Evolutionary conservation across 129 eudicot genomes (phyloP).

Genomic region (Chrysanthemum seticuspe): DNA sequence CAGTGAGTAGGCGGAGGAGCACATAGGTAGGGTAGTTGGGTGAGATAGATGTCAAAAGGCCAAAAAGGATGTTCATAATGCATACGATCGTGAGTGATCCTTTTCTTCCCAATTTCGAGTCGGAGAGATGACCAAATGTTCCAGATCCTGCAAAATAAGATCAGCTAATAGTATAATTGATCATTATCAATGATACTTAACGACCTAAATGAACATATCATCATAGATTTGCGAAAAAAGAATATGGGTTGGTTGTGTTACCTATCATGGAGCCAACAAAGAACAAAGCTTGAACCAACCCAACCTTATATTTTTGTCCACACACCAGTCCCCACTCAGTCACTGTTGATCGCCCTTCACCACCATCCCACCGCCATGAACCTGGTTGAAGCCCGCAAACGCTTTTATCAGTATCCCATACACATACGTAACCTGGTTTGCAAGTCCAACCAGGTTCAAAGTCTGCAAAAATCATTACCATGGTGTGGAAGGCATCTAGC

Average conservation of each 20-base stretch:
- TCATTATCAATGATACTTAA: no score
- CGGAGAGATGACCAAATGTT: constrained; percentile 88
- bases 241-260: constrained; percentile 6
- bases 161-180: background rate
- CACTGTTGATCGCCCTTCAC: constrained; percentile 62
- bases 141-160: constrained; percentile 66
- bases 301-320: constrained; percentile 73
- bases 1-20: constrained; percentile 68
- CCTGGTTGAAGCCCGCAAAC: constrained; percentile 58
- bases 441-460: constrained; percentile 83
- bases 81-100: constrained; percentile 70
- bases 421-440: constrained; percentile 24
- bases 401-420: constrained; percentile 28
- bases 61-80: constrained; percentile 54
- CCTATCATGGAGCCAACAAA: constrained; percentile 88
- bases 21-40: constrained; percentile 63
- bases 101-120: constrained; percentile 75
- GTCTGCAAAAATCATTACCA: constrained; percentile 91
- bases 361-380: constrained; percentile 64
- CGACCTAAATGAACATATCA: no score
- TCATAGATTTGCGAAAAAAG: no score
- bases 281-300: constrained; percentile 74
- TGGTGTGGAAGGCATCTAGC: constrained; percentile 77
- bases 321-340: constrained; percentile 83
- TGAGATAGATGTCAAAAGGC: constrained; percentile 73